Percentiles rank a stretch among this genome's conserved stretches.
Conservation (phyloP, 1,284 basidiomycete genomes). For the Marasmius oreades region DNA sequence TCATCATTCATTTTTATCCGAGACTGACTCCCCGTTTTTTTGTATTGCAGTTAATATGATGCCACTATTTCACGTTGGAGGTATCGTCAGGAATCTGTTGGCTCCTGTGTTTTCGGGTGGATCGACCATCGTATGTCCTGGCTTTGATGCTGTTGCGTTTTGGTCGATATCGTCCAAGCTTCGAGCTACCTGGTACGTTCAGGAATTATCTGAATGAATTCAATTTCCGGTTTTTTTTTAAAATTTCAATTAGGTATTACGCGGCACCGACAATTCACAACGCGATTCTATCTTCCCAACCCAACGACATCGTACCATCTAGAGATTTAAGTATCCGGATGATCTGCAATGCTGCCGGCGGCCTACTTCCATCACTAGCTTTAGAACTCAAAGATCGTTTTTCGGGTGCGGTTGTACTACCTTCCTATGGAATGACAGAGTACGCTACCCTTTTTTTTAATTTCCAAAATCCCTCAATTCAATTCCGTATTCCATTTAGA, state of each 20-base stretch:
- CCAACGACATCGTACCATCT: conserved; percentile 26
- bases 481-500: conserved; percentile 20
- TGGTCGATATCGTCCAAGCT: conserved; percentile 46
- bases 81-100: conserved; percentile 49
- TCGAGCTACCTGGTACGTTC: conserved; percentile 36
- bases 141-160: conserved; percentile 46
- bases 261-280: conserved; percentile 45
- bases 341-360: conserved; percentile 46
- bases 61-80: conserved; percentile 60
- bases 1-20: not conserved
- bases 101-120: conserved; percentile 46
- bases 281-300: conserved; percentile 38
- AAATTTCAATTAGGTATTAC: conserved; percentile 33
- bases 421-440: conserved; percentile 49
- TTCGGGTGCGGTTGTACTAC: conserved; percentile 38
- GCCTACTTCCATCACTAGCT: conserved; percentile 40
- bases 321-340: conserved; percentile 37
- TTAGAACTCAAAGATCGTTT: conserved; percentile 32
- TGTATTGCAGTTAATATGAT: conserved; percentile 50
- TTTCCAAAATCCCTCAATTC: conserved; percentile 19
- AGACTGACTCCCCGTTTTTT: not conserved
- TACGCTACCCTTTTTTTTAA: conserved; percentile 25
- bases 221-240: not conserved
- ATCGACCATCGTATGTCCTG: conserved; percentile 44
- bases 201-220: conserved; percentile 6